Evolutionary conservation across 179 eudicot genomes (phyloP).

Genomic region (Beta corolliflora): DNA sequence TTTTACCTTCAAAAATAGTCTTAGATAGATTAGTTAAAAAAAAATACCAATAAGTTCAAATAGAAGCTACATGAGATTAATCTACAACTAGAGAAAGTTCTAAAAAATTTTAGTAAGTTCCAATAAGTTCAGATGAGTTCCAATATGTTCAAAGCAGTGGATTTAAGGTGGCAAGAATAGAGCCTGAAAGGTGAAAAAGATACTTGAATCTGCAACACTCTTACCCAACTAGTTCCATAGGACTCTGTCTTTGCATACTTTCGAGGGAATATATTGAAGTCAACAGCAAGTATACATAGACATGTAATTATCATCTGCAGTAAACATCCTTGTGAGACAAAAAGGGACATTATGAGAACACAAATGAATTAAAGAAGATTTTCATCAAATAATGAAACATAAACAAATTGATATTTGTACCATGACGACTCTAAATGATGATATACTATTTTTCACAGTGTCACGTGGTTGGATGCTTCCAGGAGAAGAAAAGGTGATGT

Average conservation of each 20-base stretch:
- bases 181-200: not conserved
- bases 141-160: too few species aligned
- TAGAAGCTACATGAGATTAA: too few species aligned
- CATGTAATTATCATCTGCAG: slow-evolving; percentile 88
- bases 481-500: slow-evolving; percentile 33
- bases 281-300: slow-evolving; percentile 91
- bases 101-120: too few species aligned
- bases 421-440: slow-evolving; percentile 77
- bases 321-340: slow-evolving; percentile 44
- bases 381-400: slow-evolving; percentile 8
- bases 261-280: slow-evolving; percentile 90
- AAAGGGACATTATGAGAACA: slow-evolving; percentile 28
- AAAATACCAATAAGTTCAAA: too few species aligned
- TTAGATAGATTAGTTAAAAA: too few species aligned
- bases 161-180: too few species aligned
- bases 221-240: slow-evolving; percentile 92
- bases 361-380: slow-evolving; percentile 9
- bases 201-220: slow-evolving; percentile 27
- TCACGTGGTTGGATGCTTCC: slow-evolving; percentile 29
- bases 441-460: slow-evolving; percentile 52
- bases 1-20: too few species aligned
- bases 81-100: too few species aligned
- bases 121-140: too few species aligned
- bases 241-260: slow-evolving; percentile 95
- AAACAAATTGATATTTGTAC: slow-evolving; percentile 37